A percentile compares a stretch with the other conserved stretches of the same genome.
These are phyloP conservation scores for Anisodus acutangulus DNA, from an alignment of 257 asterid genomes.

Conservation along the genomic window DNA sequence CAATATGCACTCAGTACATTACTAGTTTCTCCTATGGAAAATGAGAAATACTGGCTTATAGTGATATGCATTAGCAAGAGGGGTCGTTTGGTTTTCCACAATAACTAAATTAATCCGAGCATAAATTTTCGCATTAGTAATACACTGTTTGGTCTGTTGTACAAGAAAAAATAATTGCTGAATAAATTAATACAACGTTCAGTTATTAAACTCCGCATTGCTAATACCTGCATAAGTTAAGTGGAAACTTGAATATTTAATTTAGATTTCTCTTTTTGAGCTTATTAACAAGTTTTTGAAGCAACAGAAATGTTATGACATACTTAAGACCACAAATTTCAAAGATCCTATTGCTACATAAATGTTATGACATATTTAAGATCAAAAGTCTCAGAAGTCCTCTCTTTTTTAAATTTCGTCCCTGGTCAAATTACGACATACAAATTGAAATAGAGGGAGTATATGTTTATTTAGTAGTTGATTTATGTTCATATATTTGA, in stretches of 20 bases:
- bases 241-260: background rate
- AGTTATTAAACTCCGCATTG: background rate
- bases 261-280: background rate
- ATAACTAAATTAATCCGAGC: no score
- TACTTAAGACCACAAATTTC: background rate
- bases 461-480: background rate
- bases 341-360: background rate
- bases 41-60: background rate
- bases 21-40: background rate
- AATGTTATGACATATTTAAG: background rate
- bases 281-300: no score
- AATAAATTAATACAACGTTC: background rate
- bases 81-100: background rate
- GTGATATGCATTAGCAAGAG: constrained; percentile 1
- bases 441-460: background rate
- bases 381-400: background rate
- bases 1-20: background rate
- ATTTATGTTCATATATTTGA: background rate
- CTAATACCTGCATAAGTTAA: background rate
- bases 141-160: background rate
- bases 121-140: no score
- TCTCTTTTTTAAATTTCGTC: no score
- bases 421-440: no score
- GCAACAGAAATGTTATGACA: background rate
- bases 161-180: background rate